Percentiles rank a stretch among this genome's conserved stretches.
Conservation (phyloP, 2,329 filamentous ascomycete species). For the Penicillium sp. region DNA sequence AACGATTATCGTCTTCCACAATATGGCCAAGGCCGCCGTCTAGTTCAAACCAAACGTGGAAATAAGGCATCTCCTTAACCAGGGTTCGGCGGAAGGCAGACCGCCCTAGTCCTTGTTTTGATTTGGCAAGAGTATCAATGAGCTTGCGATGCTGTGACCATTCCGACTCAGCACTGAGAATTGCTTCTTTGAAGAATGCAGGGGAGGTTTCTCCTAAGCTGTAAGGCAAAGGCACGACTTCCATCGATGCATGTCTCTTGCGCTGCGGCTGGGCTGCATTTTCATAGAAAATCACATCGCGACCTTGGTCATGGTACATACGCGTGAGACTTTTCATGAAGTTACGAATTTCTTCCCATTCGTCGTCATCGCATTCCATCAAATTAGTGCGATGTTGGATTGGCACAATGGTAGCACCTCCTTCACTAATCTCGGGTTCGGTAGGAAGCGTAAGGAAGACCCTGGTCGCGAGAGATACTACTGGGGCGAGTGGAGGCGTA, state of each 20-base stretch:
- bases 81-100: conserved; percentile 77
- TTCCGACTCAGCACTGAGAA: conserved; percentile 82
- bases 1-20: conserved; percentile 78
- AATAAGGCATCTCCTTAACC: conserved; percentile 97
- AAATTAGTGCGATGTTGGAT: conserved; percentile 84
- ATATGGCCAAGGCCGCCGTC: conserved; percentile 92
- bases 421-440: conserved; percentile 79
- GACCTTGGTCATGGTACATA: conserved; percentile 90
- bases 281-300: conserved; percentile 95
- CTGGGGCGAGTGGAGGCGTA: conserved; percentile 75
- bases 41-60: conserved; percentile 92
- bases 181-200: conserved; percentile 93
- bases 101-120: conserved; percentile 66
- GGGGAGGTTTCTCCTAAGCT: conserved; percentile 87
- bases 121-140: conserved; percentile 72
- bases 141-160: conserved; percentile 96
- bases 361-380: conserved; percentile 96
- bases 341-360: conserved; percentile 98
- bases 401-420: conserved; percentile 84
- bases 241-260: conserved; percentile 79
- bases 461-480: conserved; percentile 81
- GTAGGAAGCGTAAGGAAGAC: conserved; percentile 87
- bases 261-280: conserved; percentile 81
- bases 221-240: conserved; percentile 83
- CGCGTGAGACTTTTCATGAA: conserved; percentile 97